Evolutionary conservation across 768 basidiomycete species (phyloP), one percentile per base, ranked within the genome.

Genomic region (Hygrophorus russula): DNA sequence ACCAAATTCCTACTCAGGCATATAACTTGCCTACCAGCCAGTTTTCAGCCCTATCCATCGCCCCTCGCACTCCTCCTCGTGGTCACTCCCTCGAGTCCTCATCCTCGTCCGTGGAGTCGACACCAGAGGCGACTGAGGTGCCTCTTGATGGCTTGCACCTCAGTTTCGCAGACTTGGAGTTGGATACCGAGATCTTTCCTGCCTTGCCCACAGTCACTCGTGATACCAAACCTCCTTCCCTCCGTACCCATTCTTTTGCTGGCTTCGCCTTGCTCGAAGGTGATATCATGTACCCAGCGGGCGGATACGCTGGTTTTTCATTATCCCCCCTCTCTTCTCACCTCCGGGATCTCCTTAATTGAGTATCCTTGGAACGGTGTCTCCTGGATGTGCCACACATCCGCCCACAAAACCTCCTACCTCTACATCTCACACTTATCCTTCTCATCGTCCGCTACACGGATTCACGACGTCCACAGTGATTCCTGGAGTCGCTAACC

Each of bases 71-170:
- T 28, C 77, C 76, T 15, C 59, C 59, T 34, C 57, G 61, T n/a
- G 30, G 32, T 50, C 61, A 62, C 41, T 64, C 65, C 49, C 54
- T 58, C 35, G 66, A 63, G 9, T 57, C 64, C n/a, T 74, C 73
- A 9, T 57, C 64, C n/a, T 74, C 73, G 6, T 78, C 76, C 7
- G 49, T 71, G 36, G 73, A 77, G 50, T 79, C 79, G n/a, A 72
- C 74, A 2, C 75, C 76, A 14, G 75, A 76, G 52, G 44, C 67
- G 4, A 36, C 57, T 9, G 58, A 62, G 41, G 54, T 60, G 12
- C 57, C 62, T 12, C 59, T 73, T 37, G 69, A 70, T 27, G 60
- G 58, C 39, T 42, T 67, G 38, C 64, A 62, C 46, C 56, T 67
- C 34, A 60, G 54, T 41, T 49, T 68, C 30, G 57, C 59, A 35